A percentile compares a stretch with the other conserved stretches of the same genome.
Evolutionary conservation across 257 asterid species (phyloP).

Genomic region (Echium plantagineum): DNA sequence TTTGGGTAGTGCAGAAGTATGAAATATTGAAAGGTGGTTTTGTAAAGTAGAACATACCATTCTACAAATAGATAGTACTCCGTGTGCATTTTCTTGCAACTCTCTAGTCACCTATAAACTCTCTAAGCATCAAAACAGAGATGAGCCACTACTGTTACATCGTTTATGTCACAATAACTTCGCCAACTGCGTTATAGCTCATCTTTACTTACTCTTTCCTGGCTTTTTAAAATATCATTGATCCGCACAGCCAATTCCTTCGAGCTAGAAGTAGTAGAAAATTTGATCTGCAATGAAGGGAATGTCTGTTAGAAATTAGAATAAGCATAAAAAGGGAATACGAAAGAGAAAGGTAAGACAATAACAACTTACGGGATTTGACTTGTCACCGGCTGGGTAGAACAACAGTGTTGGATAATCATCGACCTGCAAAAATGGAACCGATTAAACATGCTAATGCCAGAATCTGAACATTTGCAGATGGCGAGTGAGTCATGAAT

Average conservation of each 20-base stretch:
- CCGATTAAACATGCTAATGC: neutral
- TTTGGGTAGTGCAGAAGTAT: too few relatives aligned
- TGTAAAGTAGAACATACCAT: too few relatives aligned
- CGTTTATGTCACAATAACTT: too few relatives aligned
- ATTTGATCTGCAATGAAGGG: constrained; percentile 34
- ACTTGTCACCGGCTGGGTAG: constrained; percentile 60
- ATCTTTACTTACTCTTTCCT: constrained; percentile 43
- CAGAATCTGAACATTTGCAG: too few relatives aligned
- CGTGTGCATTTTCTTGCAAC: neutral
- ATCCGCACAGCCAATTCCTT: constrained; percentile 70
- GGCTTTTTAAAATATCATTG: constrained; percentile 53
- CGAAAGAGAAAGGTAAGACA: neutral
- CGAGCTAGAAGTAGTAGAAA: constrained; percentile 50
- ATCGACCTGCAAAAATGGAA: constrained; percentile 48
- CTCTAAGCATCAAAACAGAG: neutral
- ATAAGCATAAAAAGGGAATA: neutral
- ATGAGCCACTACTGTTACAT: too few relatives aligned
- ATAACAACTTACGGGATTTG: constrained; percentile 41
- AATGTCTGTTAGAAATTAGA: constrained; percentile 3
- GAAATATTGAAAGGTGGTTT: too few relatives aligned
- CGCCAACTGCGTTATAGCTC: constrained; percentile 29
- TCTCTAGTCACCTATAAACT: neutral
- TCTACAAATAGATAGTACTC: too few relatives aligned
- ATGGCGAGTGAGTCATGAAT: neutral
- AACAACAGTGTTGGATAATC: constrained; percentile 72